Percentiles rank a stretch among this genome's conserved stretches.
Evolutionary conservation across 352 stramenopile genomes (phyloP).

Genomic region (Phytophthora vignae): DNA sequence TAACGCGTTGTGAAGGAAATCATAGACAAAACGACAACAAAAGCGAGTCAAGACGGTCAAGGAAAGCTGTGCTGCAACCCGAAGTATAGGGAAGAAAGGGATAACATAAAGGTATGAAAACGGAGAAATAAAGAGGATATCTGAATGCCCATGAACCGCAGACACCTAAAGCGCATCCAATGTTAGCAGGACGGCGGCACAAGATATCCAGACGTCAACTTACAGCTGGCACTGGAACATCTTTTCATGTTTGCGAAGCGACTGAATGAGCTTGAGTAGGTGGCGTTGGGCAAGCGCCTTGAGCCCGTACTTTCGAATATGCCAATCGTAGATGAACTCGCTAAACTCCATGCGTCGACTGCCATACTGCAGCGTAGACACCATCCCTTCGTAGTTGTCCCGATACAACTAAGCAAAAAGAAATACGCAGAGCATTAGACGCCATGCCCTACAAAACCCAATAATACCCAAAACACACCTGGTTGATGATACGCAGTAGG

Average conservation of each 20-base stretch:
- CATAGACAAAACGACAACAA: slow-evolving; percentile 13
- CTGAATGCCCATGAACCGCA: slow-evolving; percentile 78
- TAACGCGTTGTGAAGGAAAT: slow-evolving; percentile 40
- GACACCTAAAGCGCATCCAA: slow-evolving; percentile 33
- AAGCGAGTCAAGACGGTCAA: slow-evolving; percentile 30
- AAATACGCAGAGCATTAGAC: background rate
- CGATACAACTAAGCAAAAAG: slow-evolving; percentile 60
- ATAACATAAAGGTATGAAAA: slow-evolving; percentile 13
- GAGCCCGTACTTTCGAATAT: slow-evolving; percentile 82
- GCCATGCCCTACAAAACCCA: background rate
- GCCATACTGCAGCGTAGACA: slow-evolving; percentile 75
- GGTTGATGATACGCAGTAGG: slow-evolving; percentile 65
- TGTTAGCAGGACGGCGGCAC: background rate
- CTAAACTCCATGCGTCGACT: slow-evolving; percentile 80
- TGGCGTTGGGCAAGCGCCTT: slow-evolving; percentile 80
- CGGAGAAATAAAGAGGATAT: slow-evolving; percentile 41
- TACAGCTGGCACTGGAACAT: slow-evolving; percentile 72
- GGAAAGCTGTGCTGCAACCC: slow-evolving; percentile 15
- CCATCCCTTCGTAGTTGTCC: slow-evolving; percentile 74
- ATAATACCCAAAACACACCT: slow-evolving; percentile 29
- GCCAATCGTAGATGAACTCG: slow-evolving; percentile 88
- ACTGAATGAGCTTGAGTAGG: slow-evolving; percentile 81
- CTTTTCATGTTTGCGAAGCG: slow-evolving; percentile 76
- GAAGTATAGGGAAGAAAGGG: background rate
- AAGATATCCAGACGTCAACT: slow-evolving; percentile 9